A percentile compares a stretch with the other conserved stretches of the same genome.
Conservation (phyloP, 768 basidiomycete species). For the Naematelia aurantialba region DNA sequence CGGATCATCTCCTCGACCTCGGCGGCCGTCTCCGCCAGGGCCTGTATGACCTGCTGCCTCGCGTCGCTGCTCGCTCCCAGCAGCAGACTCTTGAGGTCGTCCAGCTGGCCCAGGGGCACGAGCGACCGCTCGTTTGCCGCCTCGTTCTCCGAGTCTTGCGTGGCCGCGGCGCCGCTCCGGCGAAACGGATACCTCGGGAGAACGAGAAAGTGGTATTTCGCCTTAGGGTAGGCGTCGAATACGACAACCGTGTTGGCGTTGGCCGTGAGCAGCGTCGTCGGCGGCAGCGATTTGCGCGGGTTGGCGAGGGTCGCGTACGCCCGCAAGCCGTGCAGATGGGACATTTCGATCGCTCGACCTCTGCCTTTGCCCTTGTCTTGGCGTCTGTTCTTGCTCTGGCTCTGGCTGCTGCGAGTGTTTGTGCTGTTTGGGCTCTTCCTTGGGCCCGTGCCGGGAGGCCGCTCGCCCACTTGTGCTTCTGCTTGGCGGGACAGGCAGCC, state of each 20-base stretch:
- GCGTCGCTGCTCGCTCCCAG: conserved; percentile 54
- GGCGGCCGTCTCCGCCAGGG: conserved; percentile 60
- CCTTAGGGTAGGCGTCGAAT: conserved; percentile 51
- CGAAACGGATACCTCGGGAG: conserved; percentile 61
- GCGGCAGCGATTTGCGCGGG: conserved; percentile 20
- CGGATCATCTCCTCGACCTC: conserved; percentile 62
- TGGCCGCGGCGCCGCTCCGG: conserved; percentile 31
- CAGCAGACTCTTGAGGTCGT: conserved; percentile 60
- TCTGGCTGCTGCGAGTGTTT: conserved; percentile 1
- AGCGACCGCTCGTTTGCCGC: conserved; percentile 35
- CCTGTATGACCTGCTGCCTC: conserved; percentile 59
- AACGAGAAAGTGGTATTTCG: conserved; percentile 81
- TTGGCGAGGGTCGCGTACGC: conserved; percentile 30
- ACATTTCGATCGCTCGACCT: conserved; percentile 1
- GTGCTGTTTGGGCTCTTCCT: neutral
- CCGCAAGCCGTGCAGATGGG: conserved; percentile 13
- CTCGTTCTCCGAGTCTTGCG: conserved; percentile 5
- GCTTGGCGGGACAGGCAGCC: neutral
- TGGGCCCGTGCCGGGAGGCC: neutral
- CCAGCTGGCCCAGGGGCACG: conserved; percentile 52
- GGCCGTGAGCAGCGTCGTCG: conserved; percentile 26
- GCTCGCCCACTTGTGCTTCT: too few relatives aligned
- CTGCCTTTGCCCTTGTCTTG: conserved; percentile 1
- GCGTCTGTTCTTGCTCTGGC: neutral
- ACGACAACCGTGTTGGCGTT: conserved; percentile 31